phyloP scores from a whole-genome alignment of 2,329 filamentous ascomycete genomes.

The Eutypella sp. region DNA sequence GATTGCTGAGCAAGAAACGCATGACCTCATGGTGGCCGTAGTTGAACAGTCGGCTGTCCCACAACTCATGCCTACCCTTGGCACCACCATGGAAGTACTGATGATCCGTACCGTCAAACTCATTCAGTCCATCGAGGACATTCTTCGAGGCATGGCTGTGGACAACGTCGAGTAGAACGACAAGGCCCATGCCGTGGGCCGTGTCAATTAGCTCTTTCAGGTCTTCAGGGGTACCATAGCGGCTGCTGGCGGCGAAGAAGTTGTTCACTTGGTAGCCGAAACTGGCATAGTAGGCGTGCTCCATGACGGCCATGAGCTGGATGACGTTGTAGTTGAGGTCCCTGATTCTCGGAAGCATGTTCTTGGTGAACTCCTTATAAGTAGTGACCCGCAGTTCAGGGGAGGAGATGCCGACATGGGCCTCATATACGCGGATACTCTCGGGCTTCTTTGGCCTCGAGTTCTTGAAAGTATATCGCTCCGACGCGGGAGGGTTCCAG shows the following conservation, averaged over 20 bases:
- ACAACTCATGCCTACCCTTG: slow-evolving; percentile 84
- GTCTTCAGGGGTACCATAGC: slow-evolving; percentile 90
- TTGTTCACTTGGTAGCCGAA: slow-evolving; percentile 99
- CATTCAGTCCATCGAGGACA: slow-evolving; percentile 87
- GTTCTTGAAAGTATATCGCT: slow-evolving; percentile 83
- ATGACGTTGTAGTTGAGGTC: slow-evolving; percentile 93
- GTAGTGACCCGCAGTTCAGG: slow-evolving; percentile 84
- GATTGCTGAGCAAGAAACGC: slow-evolving; percentile 90
- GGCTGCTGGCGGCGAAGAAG: slow-evolving; percentile 95
- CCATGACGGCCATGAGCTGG: slow-evolving; percentile 98
- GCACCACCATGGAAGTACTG: slow-evolving; percentile 89
- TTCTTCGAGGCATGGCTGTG: slow-evolving; percentile 99
- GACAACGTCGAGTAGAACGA: slow-evolving; percentile 89
- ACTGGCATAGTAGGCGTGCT: slow-evolving; percentile 98
- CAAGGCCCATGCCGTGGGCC: slow-evolving; percentile 84
- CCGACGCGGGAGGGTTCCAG: slow-evolving; percentile 81
- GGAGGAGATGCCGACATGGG: slow-evolving; percentile 96
- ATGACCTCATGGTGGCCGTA: slow-evolving; percentile 92
- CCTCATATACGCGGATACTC: slow-evolving; percentile 92
- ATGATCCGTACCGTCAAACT: slow-evolving; percentile 92
- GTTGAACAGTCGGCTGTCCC: slow-evolving; percentile 97
- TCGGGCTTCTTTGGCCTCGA: slow-evolving; percentile 73
- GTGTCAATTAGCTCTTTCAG: slow-evolving; percentile 95
- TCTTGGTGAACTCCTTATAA: slow-evolving; percentile 94
- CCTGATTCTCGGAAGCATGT: slow-evolving; percentile 88